Base-by-base conservation (phyloP, 2,329 filamentous ascomycete genomes). In the Phialophora tarda region DNA sequence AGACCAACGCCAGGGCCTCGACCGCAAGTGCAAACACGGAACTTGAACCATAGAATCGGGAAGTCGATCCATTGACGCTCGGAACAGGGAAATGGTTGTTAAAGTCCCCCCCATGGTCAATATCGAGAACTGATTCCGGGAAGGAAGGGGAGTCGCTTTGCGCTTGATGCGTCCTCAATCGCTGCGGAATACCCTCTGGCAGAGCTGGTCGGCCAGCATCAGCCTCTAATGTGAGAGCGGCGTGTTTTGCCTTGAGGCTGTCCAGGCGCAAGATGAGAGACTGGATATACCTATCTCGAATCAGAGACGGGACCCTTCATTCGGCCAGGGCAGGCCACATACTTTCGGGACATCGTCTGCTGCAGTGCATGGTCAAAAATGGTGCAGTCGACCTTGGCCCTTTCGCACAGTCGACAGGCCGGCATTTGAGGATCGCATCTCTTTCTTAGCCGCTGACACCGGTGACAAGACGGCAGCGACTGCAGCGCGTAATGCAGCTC, bases 351-450 rank as follows among this genome's bases (percentile, higher is more conserved):
- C 48, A 61, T 21, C 47, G 48, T 54, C 48, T 61, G 59, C 48
- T 61, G 47, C 21, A 61, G 48, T 51, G 59, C 59, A 26, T 61
- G 59, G 14, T 61, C 59, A 28, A 53, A 61, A 41, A 61, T 38
- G 21, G 48, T 51, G 47, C 59, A 54, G 44, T 61, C 59, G 32
- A 54, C 59, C 14, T 54, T 41, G 11, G 59, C 59, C 28, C 30
- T 61, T 28, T 54, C 44, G 59, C 59, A 61, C 28, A 51, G 44
- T 26, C 48, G 28, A 54, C 59, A 61, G 23, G 59, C 59, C 30
- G 59, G 59, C 59, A 61, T 53, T n/a, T 61, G 59, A 8, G 59
- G 12, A 44, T 61, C 59, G n/a, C 59, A 61, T 54, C 59, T 61
- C 47, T 54, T 51, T n/a, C 59, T 51, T 48, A 51, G 47, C 48